Base-by-base conservation (phyloP, 345 rosid genomes). In the Adansonia digitata region DNA sequence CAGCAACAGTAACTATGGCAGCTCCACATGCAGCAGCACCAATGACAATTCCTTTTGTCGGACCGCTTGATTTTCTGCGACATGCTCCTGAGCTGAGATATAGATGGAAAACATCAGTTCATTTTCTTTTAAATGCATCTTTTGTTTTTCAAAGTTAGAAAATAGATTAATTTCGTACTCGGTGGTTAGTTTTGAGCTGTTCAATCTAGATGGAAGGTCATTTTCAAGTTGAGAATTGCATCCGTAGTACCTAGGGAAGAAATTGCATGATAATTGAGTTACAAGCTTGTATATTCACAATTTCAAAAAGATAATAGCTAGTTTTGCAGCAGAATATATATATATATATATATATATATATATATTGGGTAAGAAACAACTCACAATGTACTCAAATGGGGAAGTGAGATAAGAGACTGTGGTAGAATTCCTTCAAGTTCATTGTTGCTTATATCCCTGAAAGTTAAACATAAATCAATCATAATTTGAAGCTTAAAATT, bases 401-500 rank as follows among this genome's bases (percentile, higher is more conserved):
- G 73, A 71, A 88, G 90, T 3, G 26, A 74, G 29, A 34, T 9
- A 39, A 85, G 77, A 26, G 86, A 81, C 45, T 76, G 67, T 11
- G 87, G 86, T 74, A 84, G 74, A 52, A 39, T 31, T 26, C 89
- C 86, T 14, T 17, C 35, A 35, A 90, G 76, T 56, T 86, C 74
- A 77, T 90, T 88, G 79, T 63, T 66, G 70, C 89, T 82, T 59
- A 90, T 56, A 73, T 90, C 89, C 86, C 94, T 90, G 90, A 56
- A 42, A 66, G 66, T 69, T 20, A 74, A 37, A 72, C 69, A 37
- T 34, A 53, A 8, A 65, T 57, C 74, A 71, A 69, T 76, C 48
- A 45, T 6, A 6, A 39, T 39, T 0, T 39, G 42, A 39, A 5
- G 42, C 42, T 6, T 39, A 39, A 39, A 39, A 39, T 40, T 61